Percentiles rank a stretch among this genome's conserved stretches.
Conservation (phyloP, 345 rosid genomes). For the Anacardium occidentale region DNA sequence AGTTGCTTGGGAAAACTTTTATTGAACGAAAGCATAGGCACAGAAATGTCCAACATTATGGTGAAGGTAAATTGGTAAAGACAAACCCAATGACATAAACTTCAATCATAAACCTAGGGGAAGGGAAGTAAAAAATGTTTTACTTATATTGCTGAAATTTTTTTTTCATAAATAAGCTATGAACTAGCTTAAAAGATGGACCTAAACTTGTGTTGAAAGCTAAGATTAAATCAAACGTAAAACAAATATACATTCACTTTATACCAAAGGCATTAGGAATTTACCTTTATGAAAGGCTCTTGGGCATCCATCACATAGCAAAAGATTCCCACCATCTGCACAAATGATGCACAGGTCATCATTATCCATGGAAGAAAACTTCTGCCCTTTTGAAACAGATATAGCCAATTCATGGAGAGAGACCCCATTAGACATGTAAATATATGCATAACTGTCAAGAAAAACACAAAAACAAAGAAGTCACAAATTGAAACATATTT, state of each 20-base stretch:
- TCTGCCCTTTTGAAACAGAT: constrained; percentile 73
- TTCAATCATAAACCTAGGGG: background rate
- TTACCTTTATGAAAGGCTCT: constrained; percentile 95
- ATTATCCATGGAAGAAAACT: constrained; percentile 71
- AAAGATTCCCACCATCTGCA: constrained; percentile 92
- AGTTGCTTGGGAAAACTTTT: background rate
- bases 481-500: constrained; percentile 7
- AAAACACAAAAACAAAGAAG: constrained; percentile 24
- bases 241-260: constrained; percentile 11
- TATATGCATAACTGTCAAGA: constrained; percentile 75
- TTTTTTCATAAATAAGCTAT: background rate
- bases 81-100: background rate
- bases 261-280: constrained; percentile 16
- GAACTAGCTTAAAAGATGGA: background rate
- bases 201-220: background rate
- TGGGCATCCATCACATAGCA: constrained; percentile 96
- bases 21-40: background rate
- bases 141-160: background rate
- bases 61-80: background rate
- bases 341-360: constrained; percentile 84
- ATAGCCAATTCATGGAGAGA: constrained; percentile 95
- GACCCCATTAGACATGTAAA: constrained; percentile 94
- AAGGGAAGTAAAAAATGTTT: background rate
- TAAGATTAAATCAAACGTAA: constrained; percentile 9
- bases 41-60: background rate